Percentiles rank a stretch among this genome's conserved stretches.
phyloP scores from a whole-genome alignment of 2,329 filamentous ascomycete species.

The Annulohypoxylon truncatum region DNA sequence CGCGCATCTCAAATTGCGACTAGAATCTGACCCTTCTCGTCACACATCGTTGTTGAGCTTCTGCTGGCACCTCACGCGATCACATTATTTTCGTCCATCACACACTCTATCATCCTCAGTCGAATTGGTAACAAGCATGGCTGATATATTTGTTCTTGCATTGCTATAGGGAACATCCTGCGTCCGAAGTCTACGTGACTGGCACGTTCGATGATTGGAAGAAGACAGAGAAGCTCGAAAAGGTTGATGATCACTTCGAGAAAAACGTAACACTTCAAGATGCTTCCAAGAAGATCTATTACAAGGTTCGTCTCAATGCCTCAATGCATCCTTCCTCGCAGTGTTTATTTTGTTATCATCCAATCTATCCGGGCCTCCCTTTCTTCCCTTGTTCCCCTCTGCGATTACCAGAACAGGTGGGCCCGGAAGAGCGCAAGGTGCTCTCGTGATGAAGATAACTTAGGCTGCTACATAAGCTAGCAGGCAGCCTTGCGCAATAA shows the following conservation, averaged over 20 bases:
- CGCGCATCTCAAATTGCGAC: conserved; percentile 5
- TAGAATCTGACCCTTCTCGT: conserved; percentile 9
- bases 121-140: conserved; percentile 33
- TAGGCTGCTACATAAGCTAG: not conserved
- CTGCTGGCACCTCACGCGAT: conserved; percentile 30
- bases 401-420: not conserved
- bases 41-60: conserved; percentile 10
- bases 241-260: conserved; percentile 77
- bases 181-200: conserved; percentile 90
- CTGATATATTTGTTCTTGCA: conserved; percentile 29
- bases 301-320: conserved; percentile 78
- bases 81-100: not conserved
- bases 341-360: conserved; percentile 3
- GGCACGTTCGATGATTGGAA: conserved; percentile 96
- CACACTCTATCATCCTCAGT: not conserved
- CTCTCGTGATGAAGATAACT: conserved; percentile 4
- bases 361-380: conserved; percentile 11
- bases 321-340: conserved; percentile 23
- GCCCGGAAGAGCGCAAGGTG: conserved; percentile 25
- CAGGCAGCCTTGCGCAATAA: conserved; percentile 14
- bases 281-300: conserved; percentile 79
- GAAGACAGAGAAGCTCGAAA: conserved; percentile 85
- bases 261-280: conserved; percentile 82
- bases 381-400: conserved; percentile 24
- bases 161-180: conserved; percentile 78